phyloP scores from a whole-genome alignment of 305 asterid species.

The Coffea humblotiana region DNA sequence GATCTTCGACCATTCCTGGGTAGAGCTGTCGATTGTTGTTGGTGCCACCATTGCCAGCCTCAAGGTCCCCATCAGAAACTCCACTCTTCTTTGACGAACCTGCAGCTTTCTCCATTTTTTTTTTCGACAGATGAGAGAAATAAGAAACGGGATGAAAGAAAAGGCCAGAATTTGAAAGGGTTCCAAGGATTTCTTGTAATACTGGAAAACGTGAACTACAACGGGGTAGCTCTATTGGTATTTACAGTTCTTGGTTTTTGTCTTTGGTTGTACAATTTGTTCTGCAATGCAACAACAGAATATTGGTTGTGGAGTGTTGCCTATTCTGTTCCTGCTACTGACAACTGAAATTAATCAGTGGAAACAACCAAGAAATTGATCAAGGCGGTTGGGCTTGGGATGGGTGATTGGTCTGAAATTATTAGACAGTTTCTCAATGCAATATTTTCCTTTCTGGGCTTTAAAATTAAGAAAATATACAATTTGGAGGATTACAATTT shows the following conservation, averaged over 20 bases:
- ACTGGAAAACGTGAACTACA: neutral
- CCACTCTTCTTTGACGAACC: neutral
- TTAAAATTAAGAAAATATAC: too few species aligned
- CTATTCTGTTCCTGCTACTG: too few species aligned
- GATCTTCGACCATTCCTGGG: constrained; percentile 8
- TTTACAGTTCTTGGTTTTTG: neutral
- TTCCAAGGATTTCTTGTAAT: neutral
- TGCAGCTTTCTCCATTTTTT: neutral
- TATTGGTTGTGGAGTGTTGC: too few species aligned
- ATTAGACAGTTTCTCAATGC: too few species aligned
- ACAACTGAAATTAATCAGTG: too few species aligned
- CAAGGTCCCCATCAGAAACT: neutral
- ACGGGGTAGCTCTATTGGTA: neutral
- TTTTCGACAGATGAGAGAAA: neutral
- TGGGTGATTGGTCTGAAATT: too few species aligned
- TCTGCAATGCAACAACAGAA: too few species aligned
- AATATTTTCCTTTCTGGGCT: too few species aligned
- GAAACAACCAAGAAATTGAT: too few species aligned
- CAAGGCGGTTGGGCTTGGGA: too few species aligned
- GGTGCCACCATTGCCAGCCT: neutral
- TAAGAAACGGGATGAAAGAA: neutral
- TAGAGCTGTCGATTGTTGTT: neutral
- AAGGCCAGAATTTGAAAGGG: neutral
- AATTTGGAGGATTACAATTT: too few species aligned
- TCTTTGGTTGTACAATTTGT: neutral